Evolutionary conservation across 208 protist genomes (phyloP), one percentile per base, ranked within the genome.

Genomic region (Naegleria fowleri): DNA sequence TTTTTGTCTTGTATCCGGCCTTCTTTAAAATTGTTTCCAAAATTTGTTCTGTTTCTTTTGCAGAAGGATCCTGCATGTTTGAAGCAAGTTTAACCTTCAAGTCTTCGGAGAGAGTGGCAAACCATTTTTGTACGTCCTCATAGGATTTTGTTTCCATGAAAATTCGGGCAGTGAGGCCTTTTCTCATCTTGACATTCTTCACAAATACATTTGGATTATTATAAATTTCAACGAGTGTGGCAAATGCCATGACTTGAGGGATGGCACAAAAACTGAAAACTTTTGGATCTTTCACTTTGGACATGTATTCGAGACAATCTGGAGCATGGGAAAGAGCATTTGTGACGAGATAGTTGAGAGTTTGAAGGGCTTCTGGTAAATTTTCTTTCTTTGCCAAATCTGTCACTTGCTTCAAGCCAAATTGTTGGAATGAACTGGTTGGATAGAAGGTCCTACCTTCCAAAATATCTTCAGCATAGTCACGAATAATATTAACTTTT

Each of bases 401-500:
- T 41, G 90, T 86, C 9, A 98, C 92, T 79, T 96, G 91, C 36
- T 88, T 76, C 6, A 79, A 13, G 13, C 94, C 94, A 92, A 98
- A 98, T 38, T 93, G 92, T 83, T 92, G 92, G 95, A 97, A 98
- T 29, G 98, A 94, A 41, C 96, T 95, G 79, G 95, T 93, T 29
- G 98, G 98, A 97, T 97, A 99, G 92, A 98, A 99, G 55, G 98
- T 96, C 75, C 98, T 95, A 39, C 94, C 93, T 90, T 98, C 97
- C 51, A 92, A 91, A 40, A 98, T 96, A 92, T 99, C 98, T 93
- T 99, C 98, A 41, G 97, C 95, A 92, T 98, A 99, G 95, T 99
- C 98, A 40, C 98, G 95, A 79, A 98, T 98, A 93, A 99, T 99
- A 93, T 99, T 99, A 0, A 97, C 98, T 93, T 99, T 99, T 93